phyloP scores from a whole-genome alignment of 768 basidiomycete genomes.

The Agaricus subrufescens region DNA sequence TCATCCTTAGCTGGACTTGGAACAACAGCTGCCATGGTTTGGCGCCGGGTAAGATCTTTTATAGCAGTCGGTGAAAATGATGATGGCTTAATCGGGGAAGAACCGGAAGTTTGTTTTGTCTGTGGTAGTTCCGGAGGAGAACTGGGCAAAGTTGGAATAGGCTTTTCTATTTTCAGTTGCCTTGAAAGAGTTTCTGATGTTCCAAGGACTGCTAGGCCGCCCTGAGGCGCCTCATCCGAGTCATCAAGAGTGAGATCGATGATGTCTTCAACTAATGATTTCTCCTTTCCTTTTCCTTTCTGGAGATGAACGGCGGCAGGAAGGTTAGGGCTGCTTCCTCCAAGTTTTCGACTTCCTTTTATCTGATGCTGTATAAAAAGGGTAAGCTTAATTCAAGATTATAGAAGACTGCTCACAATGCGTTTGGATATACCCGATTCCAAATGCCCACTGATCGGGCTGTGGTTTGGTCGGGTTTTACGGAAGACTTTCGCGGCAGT shows the following conservation, averaged over 20 bases:
- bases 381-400: not conserved
- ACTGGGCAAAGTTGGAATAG: not conserved
- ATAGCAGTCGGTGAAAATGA: not conserved
- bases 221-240: not conserved
- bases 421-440: not conserved
- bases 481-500: not conserved
- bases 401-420: too few relatives aligned
- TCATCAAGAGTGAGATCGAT: conserved; percentile 6
- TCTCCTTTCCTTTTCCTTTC: not conserved
- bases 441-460: not conserved
- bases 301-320: not conserved
- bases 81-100: not conserved
- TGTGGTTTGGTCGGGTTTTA: not conserved
- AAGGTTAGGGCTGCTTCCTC: not conserved
- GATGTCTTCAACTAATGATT: not conserved
- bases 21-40: not conserved
- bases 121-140: not conserved
- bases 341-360: not conserved
- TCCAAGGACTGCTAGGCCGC: too few relatives aligned
- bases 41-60: not conserved
- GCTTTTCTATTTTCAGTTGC: not conserved
- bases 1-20: not conserved
- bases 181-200: not conserved
- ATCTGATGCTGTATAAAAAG: not conserved
- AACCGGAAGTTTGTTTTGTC: not conserved